These are phyloP conservation scores for Actinidia arguta DNA, from an alignment of 179 eudicot genomes.

Conservation along the genomic window DNA sequence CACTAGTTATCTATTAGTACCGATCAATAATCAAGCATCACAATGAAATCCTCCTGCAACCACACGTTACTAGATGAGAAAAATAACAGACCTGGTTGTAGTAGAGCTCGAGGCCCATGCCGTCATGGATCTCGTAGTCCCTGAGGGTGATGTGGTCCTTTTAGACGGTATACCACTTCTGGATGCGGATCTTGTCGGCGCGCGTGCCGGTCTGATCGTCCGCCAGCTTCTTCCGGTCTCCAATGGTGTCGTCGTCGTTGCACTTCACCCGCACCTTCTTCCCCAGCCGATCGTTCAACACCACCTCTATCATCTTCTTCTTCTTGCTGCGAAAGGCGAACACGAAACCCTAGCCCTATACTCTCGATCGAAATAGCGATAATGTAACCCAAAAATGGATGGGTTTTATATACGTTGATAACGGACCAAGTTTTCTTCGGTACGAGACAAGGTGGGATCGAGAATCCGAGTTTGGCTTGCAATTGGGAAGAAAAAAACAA, in stretches of 20 bases:
- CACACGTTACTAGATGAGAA: too few species aligned
- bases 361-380: not conserved
- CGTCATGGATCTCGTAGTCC: slow-evolving; percentile 96
- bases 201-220: slow-evolving; percentile 97
- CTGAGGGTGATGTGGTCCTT: slow-evolving; percentile 90
- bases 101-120: slow-evolving; percentile 98
- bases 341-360: slow-evolving; percentile 5
- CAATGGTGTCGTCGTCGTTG: slow-evolving; percentile 96
- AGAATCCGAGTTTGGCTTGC: too few species aligned
- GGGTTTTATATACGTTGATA: too few species aligned
- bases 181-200: slow-evolving; percentile 86
- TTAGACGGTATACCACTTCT: slow-evolving; percentile 95
- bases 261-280: slow-evolving; percentile 96
- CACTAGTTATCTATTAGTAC: too few species aligned
- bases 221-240: slow-evolving; percentile 92
- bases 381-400: not conserved
- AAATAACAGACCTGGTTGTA: slow-evolving; percentile 52
- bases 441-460: too few species aligned
- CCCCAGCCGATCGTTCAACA: slow-evolving; percentile 91
- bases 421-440: too few species aligned
- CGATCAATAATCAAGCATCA: too few species aligned
- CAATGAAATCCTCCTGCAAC: too few species aligned
- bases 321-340: not conserved
- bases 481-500: too few species aligned
- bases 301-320: slow-evolving; percentile 87